These are phyloP conservation scores for Vitis riparia DNA, from an alignment of 164 flowering plant genomes.

Conservation along the genomic window DNA sequence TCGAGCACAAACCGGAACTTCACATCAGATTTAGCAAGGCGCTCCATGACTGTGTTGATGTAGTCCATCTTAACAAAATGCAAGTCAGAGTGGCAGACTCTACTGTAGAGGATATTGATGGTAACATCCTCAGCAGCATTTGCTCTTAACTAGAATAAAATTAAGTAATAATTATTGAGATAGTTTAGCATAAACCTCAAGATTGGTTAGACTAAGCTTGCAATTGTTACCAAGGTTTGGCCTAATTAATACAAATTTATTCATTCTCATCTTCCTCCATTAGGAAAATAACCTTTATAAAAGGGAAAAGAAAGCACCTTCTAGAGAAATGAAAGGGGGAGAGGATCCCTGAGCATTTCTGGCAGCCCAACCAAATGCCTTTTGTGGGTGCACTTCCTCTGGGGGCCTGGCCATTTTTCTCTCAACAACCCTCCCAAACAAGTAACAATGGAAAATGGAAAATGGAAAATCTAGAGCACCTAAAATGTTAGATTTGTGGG, in stretches of 20 bases:
- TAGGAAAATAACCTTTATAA: neutral
- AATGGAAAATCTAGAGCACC: no score
- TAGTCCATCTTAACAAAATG: slow-evolving; percentile 40
- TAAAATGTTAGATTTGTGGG: no score
- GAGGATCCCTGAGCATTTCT: slow-evolving; percentile 31
- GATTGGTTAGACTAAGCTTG: no score
- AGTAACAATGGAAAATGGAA: no score
- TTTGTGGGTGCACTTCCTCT: slow-evolving; percentile 33
- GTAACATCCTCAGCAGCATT: slow-evolving; percentile 48
- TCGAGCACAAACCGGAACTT: slow-evolving; percentile 35
- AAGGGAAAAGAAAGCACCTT: slow-evolving; percentile 17
- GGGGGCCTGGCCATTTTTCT: slow-evolving; percentile 33
- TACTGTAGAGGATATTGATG: slow-evolving; percentile 46
- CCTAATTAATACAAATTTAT: neutral
- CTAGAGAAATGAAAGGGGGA: slow-evolving; percentile 45
- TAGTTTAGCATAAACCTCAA: no score
- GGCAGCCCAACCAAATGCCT: slow-evolving; percentile 46
- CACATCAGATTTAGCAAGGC: slow-evolving; percentile 31
- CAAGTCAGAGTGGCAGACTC: slow-evolving; percentile 58
- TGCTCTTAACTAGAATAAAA: slow-evolving; percentile 23
- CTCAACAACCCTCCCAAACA: no score
- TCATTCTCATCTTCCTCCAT: no score
- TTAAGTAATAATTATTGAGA: no score
- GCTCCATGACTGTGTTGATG: slow-evolving; percentile 26
- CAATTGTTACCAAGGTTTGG: no score